Evolutionary conservation across 768 basidiomycete genomes (phyloP), one percentile per base, ranked within the genome.

Genomic region (Russula emetica): DNA sequence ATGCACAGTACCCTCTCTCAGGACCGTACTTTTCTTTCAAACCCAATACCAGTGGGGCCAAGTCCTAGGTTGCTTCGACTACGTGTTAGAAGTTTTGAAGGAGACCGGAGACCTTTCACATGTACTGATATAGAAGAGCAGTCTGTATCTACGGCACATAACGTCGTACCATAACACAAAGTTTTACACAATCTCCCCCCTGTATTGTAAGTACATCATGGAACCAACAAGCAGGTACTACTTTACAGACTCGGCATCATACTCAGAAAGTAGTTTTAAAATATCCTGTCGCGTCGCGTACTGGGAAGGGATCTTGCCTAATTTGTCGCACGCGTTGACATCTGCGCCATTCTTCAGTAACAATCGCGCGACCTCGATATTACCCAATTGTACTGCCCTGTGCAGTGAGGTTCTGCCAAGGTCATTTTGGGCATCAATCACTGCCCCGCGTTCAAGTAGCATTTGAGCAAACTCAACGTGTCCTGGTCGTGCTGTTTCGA

Each of bases 401-500:
- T 22, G 45, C n/a, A 47, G 22, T 22, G 22, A 4, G 4, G 42
- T 44, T 3, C 2, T 2, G 42, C 1, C 42, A 8, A 0, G 42
- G 20, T 44, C 6, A 20, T 40, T 1, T 16, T 6, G 38, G 38
- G 38, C 14, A 40, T 16, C 14, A 18, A 40, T 40, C 16, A 7
- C 38, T 0, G 38, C 38, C 5, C 38, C 38, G 16, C 16, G 42
- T n/a, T n/a, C 42, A 10, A 44, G 20, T n/a, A 44, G 20, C 42
- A 44, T 44, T 44, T 16, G 42, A 44, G 20, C 20, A 44, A 44
- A n/a, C 20, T 44, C 42, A 1, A n/a, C 18, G 2, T 20, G 1
- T 20, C 42, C 20, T 3, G 0, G 0, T 6, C 0, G 0, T 16
- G 42, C 7, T 2, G 42, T 20, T 7, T 0, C 0, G 2, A 3